Conservation (phyloP, 2,329 filamentous ascomycete species). For the Trichophyton simii region DNA sequence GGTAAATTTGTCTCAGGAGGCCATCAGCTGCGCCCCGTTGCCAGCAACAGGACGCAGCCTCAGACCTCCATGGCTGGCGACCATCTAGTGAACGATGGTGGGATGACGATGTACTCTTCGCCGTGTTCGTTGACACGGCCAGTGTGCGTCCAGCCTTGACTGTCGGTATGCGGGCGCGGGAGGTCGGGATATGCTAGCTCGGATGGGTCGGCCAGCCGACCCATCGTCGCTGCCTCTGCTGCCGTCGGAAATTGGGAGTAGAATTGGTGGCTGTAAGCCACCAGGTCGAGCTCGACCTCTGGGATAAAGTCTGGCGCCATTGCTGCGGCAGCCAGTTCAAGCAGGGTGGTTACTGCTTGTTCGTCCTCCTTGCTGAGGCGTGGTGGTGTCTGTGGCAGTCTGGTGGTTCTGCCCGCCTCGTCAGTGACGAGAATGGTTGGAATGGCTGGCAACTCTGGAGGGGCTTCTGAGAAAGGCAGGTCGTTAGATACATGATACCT, state of each 20-base stretch:
- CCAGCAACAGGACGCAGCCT: neutral
- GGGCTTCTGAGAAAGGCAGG: neutral
- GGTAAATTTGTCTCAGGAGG: neutral
- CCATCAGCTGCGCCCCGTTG: neutral
- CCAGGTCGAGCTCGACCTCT: conserved; percentile 13
- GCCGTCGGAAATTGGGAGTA: conserved; percentile 4
- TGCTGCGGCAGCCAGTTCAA: conserved; percentile 14
- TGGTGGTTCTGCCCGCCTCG: neutral
- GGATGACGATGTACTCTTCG: neutral
- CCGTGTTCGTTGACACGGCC: conserved; percentile 19
- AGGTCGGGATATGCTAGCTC: conserved; percentile 13
- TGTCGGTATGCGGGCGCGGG: conserved; percentile 19
- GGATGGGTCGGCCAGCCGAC: conserved; percentile 5
- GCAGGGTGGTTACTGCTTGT: conserved; percentile 12
- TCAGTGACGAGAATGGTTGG: neutral
- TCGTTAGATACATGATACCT: neutral
- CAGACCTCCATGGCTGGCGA: neutral
- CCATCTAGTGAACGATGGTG: neutral
- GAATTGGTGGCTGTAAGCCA: conserved; percentile 9
- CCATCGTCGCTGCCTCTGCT: neutral
- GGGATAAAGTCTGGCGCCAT: conserved; percentile 14
- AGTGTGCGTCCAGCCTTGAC: conserved; percentile 22
- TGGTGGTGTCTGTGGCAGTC: conserved; percentile 1
- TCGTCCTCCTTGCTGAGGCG: conserved; percentile 11
- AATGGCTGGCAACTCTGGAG: neutral